Conservation (phyloP, 257 asterid genomes). For the Solanum acaule region DNA sequence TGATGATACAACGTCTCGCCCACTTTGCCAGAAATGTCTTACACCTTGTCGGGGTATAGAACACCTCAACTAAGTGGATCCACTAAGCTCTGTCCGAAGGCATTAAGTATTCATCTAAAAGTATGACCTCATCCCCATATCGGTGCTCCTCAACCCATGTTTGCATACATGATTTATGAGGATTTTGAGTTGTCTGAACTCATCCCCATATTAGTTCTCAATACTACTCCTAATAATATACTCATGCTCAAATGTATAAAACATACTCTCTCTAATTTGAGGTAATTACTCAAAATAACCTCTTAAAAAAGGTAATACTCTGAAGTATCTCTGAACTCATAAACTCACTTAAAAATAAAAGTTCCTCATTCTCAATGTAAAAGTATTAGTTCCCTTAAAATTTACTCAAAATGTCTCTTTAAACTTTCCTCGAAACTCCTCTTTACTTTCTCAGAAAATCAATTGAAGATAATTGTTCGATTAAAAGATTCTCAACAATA, state of each 20-base stretch:
- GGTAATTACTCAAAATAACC: background rate
- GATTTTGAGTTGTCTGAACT: background rate
- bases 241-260: background rate
- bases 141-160: background rate
- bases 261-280: no score
- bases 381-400: background rate
- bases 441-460: background rate
- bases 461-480: no score
- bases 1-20: no score
- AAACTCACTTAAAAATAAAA: background rate
- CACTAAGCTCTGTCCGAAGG: no score
- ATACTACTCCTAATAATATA: background rate
- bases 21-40: no score
- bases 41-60: no score
- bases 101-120: no score
- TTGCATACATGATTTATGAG: background rate
- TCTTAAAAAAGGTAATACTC: background rate
- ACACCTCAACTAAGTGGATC: no score
- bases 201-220: background rate
- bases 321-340: background rate
- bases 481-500: background rate
- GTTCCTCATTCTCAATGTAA: background rate
- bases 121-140: no score
- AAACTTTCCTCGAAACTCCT: no score
- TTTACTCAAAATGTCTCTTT: no score